Evolutionary conservation across 176 grass and related monocot genomes (phyloP), one percentile per base, ranked within the genome.

Genomic region (Zoysia pacifica): DNA sequence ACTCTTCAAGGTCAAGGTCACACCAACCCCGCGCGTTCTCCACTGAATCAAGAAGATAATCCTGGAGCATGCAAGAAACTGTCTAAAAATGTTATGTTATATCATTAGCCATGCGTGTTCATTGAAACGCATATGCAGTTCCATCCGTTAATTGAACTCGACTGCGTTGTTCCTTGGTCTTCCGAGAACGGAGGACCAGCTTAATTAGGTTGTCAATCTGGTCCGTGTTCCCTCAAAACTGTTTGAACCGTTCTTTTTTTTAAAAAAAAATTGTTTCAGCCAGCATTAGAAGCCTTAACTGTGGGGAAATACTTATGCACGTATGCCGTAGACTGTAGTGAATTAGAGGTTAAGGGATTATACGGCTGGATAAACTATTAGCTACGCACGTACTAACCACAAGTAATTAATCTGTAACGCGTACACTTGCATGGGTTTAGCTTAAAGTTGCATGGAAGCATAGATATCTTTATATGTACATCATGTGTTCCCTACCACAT

Each of bases 1-100:
- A 83, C 9, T 4, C 72, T 85, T 76, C 82, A 81, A 72, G 58
- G 82, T 85, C 71, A 85, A 84, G 35, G 18, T 85, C 77, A 44
- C 65, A 85, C 55, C 36, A 85, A 76, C 56, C 62, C 56, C 62
- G 62, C 42, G 65, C 48, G 72, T 76, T 14, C 12, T 36, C 41
- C 12, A 38, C n/a, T 42, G 47, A 63, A 36, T 36, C 1, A 62
- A 11, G 41, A 38, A 42, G 63, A 63, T 75, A 12, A 42, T 47
- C 36, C 46, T 83, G 62, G 62, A 54, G 13, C 11, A 11, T 36
- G 20, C 59, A 35, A 6, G 81, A 84, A 79, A 68, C 47, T 47
- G 69, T 74, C 63, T 1, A 16, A 35, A 40, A 39, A 14, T 62
- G 16, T 70, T 45, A 83, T 79, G 15, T 28, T 28, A 36, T 38